phyloP scores from a whole-genome alignment of 495 filamentous ascomycete species.

The Jackrogersella multiformis region DNA sequence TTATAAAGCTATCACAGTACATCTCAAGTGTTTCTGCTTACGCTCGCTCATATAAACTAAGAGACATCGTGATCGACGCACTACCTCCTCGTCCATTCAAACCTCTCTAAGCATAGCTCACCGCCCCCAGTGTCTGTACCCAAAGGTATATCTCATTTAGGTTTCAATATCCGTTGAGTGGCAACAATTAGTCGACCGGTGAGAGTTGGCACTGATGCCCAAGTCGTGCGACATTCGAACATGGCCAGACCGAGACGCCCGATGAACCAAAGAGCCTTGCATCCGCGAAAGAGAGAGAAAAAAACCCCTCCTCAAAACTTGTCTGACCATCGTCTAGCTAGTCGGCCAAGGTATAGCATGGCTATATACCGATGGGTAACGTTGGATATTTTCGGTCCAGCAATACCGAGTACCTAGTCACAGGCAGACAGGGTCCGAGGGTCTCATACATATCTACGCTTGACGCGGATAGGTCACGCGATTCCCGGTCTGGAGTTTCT shows the following conservation, averaged over 20 bases:
- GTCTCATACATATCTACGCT: constrained; percentile 13
- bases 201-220: constrained; percentile 31
- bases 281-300: too few relatives aligned
- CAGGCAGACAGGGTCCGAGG: too few relatives aligned
- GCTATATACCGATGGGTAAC: constrained; percentile 6
- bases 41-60: neutral
- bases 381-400: constrained; percentile 5
- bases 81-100: constrained; percentile 8
- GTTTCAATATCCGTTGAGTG: constrained; percentile 32
- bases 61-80: constrained; percentile 22
- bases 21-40: constrained; percentile 6
- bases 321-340: neutral
- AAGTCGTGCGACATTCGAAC: constrained; percentile 24
- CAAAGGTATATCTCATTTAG: constrained; percentile 18
- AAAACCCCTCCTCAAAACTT: too few relatives aligned
- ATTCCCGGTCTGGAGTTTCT: constrained; percentile 20
- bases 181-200: constrained; percentile 30
- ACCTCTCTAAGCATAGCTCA: constrained; percentile 20
- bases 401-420: constrained; percentile 18
- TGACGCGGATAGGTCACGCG: constrained; percentile 29
- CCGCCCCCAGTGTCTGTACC: constrained; percentile 20
- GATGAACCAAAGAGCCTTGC: constrained; percentile 10
- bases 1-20: neutral
- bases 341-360: constrained; percentile 20
- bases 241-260: constrained; percentile 14